These are phyloP conservation scores for Calonectria hongkongensis DNA, from an alignment of 2,329 filamentous ascomycete species.

Conservation along the genomic window DNA sequence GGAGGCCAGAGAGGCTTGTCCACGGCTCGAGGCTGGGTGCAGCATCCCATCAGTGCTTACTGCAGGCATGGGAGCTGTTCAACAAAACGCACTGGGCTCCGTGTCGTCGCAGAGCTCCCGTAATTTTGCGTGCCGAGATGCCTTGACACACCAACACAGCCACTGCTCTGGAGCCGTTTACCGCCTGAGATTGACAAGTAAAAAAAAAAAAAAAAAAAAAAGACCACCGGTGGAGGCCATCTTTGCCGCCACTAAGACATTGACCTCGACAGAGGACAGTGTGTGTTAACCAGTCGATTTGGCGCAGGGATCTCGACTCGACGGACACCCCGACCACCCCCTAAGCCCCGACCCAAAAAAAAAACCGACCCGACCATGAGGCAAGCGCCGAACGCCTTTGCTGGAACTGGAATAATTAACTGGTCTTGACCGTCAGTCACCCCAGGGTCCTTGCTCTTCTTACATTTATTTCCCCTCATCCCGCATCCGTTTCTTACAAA, in stretches of 20 bases:
- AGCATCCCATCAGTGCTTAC: background rate
- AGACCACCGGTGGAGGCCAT: background rate
- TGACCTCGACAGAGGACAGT: slow-evolving; percentile 1
- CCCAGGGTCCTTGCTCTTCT: background rate
- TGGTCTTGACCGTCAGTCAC: slow-evolving; percentile 28
- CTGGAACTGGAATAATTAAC: slow-evolving; percentile 28
- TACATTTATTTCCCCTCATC: slow-evolving; percentile 20
- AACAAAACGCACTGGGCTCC: background rate
- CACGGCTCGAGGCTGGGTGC: background rate
- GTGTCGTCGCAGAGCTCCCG: background rate
- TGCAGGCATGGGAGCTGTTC: background rate
- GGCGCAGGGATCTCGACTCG: slow-evolving; percentile 28
- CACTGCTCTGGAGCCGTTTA: slow-evolving; percentile 2
- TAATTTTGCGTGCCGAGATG: slow-evolving; percentile 19
- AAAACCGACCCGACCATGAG: background rate
- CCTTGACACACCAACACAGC: slow-evolving; percentile 22
- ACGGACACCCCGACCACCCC: slow-evolving; percentile 26
- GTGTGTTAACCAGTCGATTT: slow-evolving; percentile 2
- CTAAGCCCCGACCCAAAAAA: background rate
- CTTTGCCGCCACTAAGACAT: slow-evolving; percentile 18
- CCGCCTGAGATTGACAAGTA: background rate
- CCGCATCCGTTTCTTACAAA: slow-evolving; percentile 10
- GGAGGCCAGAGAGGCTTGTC: background rate
- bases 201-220: background rate
- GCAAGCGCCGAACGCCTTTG: slow-evolving; percentile 19